A percentile compares a stretch with the other conserved stretches of the same genome.
These are phyloP conservation scores for Prunus fruticosa DNA, from an alignment of 306 rosid species.

Conservation along the genomic window DNA sequence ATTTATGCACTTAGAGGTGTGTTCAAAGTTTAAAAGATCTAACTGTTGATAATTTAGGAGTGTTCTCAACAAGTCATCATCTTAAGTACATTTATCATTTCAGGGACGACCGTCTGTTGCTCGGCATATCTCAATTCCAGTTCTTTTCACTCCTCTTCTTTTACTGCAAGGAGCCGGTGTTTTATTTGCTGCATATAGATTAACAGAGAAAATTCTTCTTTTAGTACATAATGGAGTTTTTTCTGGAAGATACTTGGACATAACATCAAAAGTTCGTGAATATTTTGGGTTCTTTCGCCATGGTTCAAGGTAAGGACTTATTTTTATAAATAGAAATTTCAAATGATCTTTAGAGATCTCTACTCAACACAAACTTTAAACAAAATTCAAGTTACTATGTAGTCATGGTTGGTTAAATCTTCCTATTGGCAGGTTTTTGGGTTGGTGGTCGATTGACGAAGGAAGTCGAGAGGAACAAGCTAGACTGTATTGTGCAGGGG, in stretches of 20 bases:
- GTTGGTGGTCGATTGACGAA: slow-evolving; percentile 98
- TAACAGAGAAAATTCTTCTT: slow-evolving; percentile 63
- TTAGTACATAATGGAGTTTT: slow-evolving; percentile 41
- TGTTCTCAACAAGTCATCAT: slow-evolving; percentile 15
- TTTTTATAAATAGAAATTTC: not conserved
- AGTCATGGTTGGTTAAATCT: slow-evolving; percentile 22
- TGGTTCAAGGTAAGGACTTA: slow-evolving; percentile 64
- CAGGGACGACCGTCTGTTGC: slow-evolving; percentile 67
- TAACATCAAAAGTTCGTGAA: slow-evolving; percentile 59
- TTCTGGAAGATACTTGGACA: slow-evolving; percentile 52
- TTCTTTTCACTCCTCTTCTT: slow-evolving; percentile 65
- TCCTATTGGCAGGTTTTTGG: slow-evolving; percentile 57
- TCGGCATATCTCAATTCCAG: slow-evolving; percentile 40
- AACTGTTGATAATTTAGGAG: slow-evolving; percentile 2
- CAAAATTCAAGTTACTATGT: not conserved
- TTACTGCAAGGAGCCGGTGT: slow-evolving; percentile 86
- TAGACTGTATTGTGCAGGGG: slow-evolving; percentile 57
- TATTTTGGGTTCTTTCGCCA: slow-evolving; percentile 69
- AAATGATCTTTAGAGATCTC: slow-evolving; percentile 20
- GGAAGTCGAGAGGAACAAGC: slow-evolving; percentile 90
- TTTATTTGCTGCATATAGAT: slow-evolving; percentile 67
- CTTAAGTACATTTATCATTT: slow-evolving; percentile 16
- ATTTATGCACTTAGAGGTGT: slow-evolving; percentile 83
- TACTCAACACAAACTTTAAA: slow-evolving; percentile 7
- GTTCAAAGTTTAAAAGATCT: not conserved